A percentile compares a stretch with the other conserved stretches of the same genome.
phyloP scores from a whole-genome alignment of 106 monocot species.

The Narthecium ossifragum region DNA sequence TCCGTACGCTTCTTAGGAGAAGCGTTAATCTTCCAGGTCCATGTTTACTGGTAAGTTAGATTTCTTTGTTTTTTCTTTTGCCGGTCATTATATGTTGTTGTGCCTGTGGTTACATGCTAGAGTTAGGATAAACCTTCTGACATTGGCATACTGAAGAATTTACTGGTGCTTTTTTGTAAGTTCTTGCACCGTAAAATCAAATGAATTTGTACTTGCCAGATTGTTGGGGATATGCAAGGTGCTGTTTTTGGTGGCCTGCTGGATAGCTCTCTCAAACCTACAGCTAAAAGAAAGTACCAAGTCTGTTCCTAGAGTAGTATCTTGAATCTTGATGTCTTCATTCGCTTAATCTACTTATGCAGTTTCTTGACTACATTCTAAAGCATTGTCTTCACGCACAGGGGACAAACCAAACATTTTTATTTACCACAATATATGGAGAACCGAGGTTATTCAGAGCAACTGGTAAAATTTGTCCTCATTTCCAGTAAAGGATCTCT shows the following conservation, averaged over 20 bases:
- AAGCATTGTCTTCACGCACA: constrained; percentile 7
- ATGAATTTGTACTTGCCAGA: constrained; percentile 33
- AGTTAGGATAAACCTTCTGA: no score
- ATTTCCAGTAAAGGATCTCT: not conserved
- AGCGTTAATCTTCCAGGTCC: constrained; percentile 58
- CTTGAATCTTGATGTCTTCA: no score
- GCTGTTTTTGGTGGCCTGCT: constrained; percentile 90
- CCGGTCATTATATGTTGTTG: not conserved
- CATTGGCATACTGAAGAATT: no score
- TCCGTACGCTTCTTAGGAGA: constrained; percentile 72
- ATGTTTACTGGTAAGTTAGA: constrained; percentile 63
- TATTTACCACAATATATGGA: constrained; percentile 87
- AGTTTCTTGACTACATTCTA: not conserved
- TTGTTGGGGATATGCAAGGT: constrained; percentile 89
- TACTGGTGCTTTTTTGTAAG: no score
- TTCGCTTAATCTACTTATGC: no score
- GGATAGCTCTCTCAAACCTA: constrained; percentile 64
- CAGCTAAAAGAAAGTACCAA: constrained; percentile 91
- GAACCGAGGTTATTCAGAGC: constrained; percentile 86
- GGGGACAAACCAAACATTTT: constrained; percentile 83
- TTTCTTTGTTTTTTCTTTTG: not conserved
- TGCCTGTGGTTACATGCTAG: not conserved
- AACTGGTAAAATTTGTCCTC: constrained; percentile 44
- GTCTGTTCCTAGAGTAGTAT: constrained; percentile 24
- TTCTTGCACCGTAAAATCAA: no score